Conservation (phyloP, 2,329 filamentous ascomycete species). For the Aspergillus pseudoglaucus region DNA sequence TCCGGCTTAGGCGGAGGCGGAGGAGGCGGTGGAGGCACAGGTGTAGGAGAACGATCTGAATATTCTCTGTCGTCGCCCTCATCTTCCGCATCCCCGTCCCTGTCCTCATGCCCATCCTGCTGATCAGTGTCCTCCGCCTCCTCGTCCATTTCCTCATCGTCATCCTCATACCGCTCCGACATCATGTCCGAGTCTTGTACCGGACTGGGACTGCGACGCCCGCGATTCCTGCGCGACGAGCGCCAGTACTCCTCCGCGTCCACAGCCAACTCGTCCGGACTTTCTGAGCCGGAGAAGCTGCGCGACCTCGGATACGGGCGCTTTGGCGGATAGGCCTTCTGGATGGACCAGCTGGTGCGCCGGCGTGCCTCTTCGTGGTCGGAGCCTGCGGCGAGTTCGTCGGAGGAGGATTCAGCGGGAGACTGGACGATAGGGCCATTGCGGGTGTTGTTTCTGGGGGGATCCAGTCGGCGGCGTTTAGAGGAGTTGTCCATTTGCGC, state of each 20-base stretch:
- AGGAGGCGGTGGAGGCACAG: slow-evolving; percentile 33
- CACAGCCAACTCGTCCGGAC: slow-evolving; percentile 41
- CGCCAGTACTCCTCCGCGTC: slow-evolving; percentile 34
- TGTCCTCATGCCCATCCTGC: not conserved
- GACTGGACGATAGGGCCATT: slow-evolving; percentile 16
- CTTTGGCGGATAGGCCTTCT: slow-evolving; percentile 25
- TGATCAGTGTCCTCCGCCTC: not conserved
- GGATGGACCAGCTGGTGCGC: slow-evolving; percentile 28
- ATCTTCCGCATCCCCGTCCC: slow-evolving; percentile 1
- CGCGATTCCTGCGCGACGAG: slow-evolving; percentile 15
- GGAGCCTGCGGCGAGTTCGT: slow-evolving; percentile 33
- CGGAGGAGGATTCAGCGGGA: slow-evolving; percentile 31
- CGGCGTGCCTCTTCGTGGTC: slow-evolving; percentile 31
- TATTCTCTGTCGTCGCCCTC: slow-evolving; percentile 7
- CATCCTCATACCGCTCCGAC: slow-evolving; percentile 1
- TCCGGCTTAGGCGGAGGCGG: slow-evolving; percentile 46
- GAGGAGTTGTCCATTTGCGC: slow-evolving; percentile 12
- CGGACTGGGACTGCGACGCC: slow-evolving; percentile 7
- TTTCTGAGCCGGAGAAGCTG: slow-evolving; percentile 29
- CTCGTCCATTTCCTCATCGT: slow-evolving; percentile 4
- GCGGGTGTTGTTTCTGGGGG: slow-evolving; percentile 17
- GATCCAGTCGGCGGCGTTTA: slow-evolving; percentile 20
- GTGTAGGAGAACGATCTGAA: slow-evolving; percentile 27
- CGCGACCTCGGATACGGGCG: slow-evolving; percentile 20
- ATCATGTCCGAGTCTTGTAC: slow-evolving; percentile 3